Evolutionary conservation across 768 basidiomycete species (phyloP), one percentile per base, ranked within the genome.

Genomic region (Rossbeevera mucosa): DNA sequence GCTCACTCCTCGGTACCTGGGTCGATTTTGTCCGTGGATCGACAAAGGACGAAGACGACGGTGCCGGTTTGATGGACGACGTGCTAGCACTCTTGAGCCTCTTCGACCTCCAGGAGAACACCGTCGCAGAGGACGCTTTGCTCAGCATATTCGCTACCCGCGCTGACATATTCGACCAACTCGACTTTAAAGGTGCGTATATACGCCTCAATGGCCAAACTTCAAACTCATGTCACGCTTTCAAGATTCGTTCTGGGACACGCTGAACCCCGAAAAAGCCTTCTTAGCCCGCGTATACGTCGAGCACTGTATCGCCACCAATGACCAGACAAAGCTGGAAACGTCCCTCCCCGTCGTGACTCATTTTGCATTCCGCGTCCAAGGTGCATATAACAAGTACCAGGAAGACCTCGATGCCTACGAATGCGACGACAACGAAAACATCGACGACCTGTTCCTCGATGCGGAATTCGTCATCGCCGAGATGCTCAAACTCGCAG

Each of bases 231-330:
- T 7, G 25, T 14, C 12, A 24, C n/a, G 36, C 11, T 21, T 24
- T 11, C 16, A 59, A 92, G 94, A 86, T 25, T 64, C 66, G 0
- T 97, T 80, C 65, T 97, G 92, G 89, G 64, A 66, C 0, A 56
- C 71, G 1, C 67, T 94, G 18, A 85, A 83, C 0, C 83, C 90
- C 0, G 88, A 91, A 62, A 83, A 77, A 40, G 84, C 86, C 0
- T 89, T 94, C 64, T 78, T 97, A 16, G 86, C 81, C 0, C 83
- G 94, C 6, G 86, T 90, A 9, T 94, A 87, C 64, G 82, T 88
- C 4, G 85, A 92, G 28, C 80, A 90, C 63, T 94, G 91, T 60
- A 75, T 78, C 13, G 72, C 71, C 16, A 81, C 73, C 1, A 76
- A 83, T 42, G 80, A 89, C 47, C 76, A 83, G 47, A 69, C 70